These are phyloP conservation scores for Lactarius hengduanensis DNA, from an alignment of 768 basidiomycete species.

Conservation along the genomic window DNA sequence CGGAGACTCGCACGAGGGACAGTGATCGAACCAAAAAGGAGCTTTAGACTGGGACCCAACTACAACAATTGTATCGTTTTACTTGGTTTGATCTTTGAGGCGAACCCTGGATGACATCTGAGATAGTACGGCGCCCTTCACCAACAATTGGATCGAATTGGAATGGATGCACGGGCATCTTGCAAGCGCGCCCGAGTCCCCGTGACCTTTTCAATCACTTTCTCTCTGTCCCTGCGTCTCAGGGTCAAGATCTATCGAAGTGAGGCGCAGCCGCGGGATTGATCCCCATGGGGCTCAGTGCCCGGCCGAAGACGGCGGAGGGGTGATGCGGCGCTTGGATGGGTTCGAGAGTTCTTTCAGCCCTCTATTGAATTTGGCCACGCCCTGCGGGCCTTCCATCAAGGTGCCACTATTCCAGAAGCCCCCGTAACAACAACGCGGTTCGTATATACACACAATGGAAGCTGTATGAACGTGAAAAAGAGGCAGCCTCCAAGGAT, in stretches of 20 bases:
- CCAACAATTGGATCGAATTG: too few relatives aligned
- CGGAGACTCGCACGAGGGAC: not conserved
- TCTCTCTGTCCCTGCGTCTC: not conserved
- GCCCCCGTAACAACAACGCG: not conserved
- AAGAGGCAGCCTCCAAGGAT: not conserved
- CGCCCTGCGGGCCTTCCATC: not conserved
- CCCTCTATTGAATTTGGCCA: not conserved
- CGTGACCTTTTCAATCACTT: not conserved
- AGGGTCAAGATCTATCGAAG: not conserved
- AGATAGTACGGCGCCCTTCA: too few relatives aligned
- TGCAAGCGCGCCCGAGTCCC: not conserved
- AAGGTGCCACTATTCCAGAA: not conserved
- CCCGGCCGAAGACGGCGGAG: not conserved
- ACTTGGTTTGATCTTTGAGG: too few relatives aligned
- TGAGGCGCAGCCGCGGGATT: too few relatives aligned
- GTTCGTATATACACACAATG: too few relatives aligned
- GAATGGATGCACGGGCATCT: not conserved
- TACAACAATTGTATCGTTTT: not conserved
- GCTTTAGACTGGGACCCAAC: not conserved
- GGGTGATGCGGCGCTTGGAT: too few relatives aligned
- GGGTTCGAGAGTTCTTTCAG: not conserved
- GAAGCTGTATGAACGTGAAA: not conserved
- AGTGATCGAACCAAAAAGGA: not conserved
- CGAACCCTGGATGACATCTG: too few relatives aligned
- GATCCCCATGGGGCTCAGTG: too few relatives aligned